Evolutionary conservation across 352 stramenopile genomes (phyloP), one percentile per base, ranked within the genome.

Genomic region (Pythium biforme): DNA sequence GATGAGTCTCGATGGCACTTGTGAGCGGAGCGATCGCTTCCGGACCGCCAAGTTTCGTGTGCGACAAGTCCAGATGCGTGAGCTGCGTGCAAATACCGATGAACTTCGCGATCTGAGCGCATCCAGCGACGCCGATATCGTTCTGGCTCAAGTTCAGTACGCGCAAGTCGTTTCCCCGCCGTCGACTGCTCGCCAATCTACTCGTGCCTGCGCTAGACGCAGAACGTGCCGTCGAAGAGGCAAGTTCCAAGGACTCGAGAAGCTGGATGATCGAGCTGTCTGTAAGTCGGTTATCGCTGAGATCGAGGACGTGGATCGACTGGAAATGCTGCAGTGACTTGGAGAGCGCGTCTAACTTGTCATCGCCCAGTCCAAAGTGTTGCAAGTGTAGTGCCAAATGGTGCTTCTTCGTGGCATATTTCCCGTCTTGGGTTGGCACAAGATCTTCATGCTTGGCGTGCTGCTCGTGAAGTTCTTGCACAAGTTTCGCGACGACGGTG

Each of bases 61-160:
- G 70, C 0, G 77, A 88, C 22, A 92, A 62, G 68, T 92, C 75
- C 34, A 92, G 59, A 51, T 79, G 65, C 1, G 69, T 82, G 4
- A 92, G 69, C 23, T 66, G 69, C 0, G 54, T 65, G 50, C 77
- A 89, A 12, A 67, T 54, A 31, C 46, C 66, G 15, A 92, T 56
- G 33, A 92, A 90, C 0, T 59, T 55, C 3, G 83, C 79, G 45
- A 92, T 80, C 48, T 89, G 79, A 8, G 66, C 29, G 23, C 79
- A 89, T 0, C 79, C 81, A 20, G 69, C 74, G 0, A 74, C 58
- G 9, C 83, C 83, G 43, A 92, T 66, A 25, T 74, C 58, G 65
- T 92, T 92, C 49, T 90, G 83, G 59, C 81, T 92, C 12, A 92
- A 48, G 29, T 92, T 89, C 11, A 92, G 70, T 10, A 74, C 56